These are phyloP conservation scores for Apostasia ramifera DNA, from an alignment of 106 monocot species.

Conservation along the genomic window DNA sequence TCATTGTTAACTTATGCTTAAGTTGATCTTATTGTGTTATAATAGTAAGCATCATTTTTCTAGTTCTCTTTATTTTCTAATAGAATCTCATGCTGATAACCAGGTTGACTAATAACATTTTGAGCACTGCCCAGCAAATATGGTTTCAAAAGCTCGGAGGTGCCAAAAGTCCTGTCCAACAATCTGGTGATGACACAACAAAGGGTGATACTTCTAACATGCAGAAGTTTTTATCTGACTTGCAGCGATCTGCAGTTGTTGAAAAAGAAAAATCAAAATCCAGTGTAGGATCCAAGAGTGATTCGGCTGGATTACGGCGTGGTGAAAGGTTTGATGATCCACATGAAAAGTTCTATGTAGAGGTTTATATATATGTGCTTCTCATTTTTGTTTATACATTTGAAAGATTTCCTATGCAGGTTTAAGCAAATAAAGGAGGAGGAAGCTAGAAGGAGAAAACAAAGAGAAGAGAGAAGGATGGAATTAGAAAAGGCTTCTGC, in stretches of 20 bases:
- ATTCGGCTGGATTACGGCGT: slow-evolving; percentile 16
- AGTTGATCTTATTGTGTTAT: too few species aligned
- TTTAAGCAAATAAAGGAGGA: slow-evolving; percentile 81
- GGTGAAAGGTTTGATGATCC: slow-evolving; percentile 52
- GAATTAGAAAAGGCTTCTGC: not conserved
- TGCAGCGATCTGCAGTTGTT: slow-evolving; percentile 23
- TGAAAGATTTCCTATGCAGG: slow-evolving; percentile 20
- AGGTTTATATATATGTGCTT: not conserved
- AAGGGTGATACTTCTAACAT: slow-evolving; percentile 19
- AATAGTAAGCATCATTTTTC: too few species aligned
- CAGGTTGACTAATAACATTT: slow-evolving; percentile 86
- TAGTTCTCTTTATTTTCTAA: too few species aligned
- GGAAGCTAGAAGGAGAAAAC: slow-evolving; percentile 51
- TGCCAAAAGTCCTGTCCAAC: slow-evolving; percentile 67
- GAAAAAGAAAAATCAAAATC: slow-evolving; percentile 25
- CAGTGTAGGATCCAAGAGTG: slow-evolving; percentile 20
- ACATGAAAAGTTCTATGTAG: not conserved
- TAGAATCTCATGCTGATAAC: not conserved
- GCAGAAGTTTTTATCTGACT: slow-evolving; percentile 11
- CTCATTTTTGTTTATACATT: not conserved
- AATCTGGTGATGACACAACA: slow-evolving; percentile 31
- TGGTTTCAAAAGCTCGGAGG: slow-evolving; percentile 96
- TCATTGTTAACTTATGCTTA: too few species aligned
- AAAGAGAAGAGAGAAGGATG: slow-evolving; percentile 42
- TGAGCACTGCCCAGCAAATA: slow-evolving; percentile 85